Percentiles rank a stretch among this genome's conserved stretches.
phyloP scores from a whole-genome alignment of 2,329 filamentous ascomycete genomes.

The Pseudogymnoascus sp. region DNA sequence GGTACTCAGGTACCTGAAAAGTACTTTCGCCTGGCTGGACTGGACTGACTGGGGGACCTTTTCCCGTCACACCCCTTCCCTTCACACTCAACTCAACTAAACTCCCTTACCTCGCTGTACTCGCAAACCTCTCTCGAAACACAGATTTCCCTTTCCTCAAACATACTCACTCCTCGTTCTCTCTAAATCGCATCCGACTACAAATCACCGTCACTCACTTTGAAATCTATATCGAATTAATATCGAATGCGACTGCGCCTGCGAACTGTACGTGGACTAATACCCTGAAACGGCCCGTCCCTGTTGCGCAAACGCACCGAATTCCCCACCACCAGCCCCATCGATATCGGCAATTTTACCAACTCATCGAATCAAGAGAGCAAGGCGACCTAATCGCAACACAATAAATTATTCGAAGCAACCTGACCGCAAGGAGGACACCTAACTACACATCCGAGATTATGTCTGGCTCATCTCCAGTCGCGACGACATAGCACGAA shows the following conservation, averaged over 20 bases:
- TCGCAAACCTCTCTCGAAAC: background rate
- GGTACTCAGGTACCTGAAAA: background rate
- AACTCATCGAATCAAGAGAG: background rate
- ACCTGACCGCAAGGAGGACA: background rate
- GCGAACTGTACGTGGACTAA: background rate
- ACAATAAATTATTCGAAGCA: background rate
- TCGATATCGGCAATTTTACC: conserved; percentile 7
- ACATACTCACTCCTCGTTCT: background rate
- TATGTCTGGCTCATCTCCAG: conserved; percentile 4
- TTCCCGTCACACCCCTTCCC: background rate
- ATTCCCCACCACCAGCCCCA: conserved; percentile 7
- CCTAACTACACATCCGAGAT: background rate
- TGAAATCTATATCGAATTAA: background rate
- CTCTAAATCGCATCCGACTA: background rate
- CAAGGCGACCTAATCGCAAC: background rate
- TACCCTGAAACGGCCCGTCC: background rate
- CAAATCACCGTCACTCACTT: conserved; percentile 3
- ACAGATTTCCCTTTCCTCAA: conserved; percentile 5
- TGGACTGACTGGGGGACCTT: background rate
- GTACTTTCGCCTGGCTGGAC: background rate
- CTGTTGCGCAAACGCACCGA: conserved; percentile 3
- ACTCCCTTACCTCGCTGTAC: background rate
- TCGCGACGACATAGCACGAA: conserved; percentile 6
- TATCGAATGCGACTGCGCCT: background rate
- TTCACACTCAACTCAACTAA: background rate